A percentile compares a stretch with the other conserved stretches of the same genome.
Evolutionary conservation across 257 asterid genomes (phyloP).

Genomic region (Solanum tarapatanum): DNA sequence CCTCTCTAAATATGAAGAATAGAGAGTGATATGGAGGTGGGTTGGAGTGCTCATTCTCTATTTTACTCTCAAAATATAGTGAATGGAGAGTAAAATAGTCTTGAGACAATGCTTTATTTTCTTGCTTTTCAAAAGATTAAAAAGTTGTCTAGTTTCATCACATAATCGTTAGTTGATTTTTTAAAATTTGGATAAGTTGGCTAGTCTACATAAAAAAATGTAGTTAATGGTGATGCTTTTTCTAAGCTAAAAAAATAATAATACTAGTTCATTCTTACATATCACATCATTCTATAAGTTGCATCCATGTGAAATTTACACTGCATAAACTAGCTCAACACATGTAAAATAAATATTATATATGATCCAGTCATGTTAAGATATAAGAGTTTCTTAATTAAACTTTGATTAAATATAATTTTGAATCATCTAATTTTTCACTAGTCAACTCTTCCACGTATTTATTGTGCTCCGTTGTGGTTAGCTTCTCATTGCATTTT

Average conservation of each 20-base stretch:
- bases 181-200: background rate
- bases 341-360: background rate
- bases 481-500: background rate
- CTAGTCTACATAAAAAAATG: background rate
- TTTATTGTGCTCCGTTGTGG: background rate
- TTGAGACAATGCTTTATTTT: background rate
- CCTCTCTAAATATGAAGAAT: too few species aligned
- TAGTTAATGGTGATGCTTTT: background rate
- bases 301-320: too few species aligned
- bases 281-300: too few species aligned
- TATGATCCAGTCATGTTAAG: background rate
- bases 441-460: too few species aligned
- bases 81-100: too few species aligned
- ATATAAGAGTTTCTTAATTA: too few species aligned
- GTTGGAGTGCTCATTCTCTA: too few species aligned
- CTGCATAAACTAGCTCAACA: background rate
- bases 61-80: too few species aligned
- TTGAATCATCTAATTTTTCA: background rate
- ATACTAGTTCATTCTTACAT: background rate
- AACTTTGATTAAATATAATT: too few species aligned
- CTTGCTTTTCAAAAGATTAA: background rate
- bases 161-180: background rate
- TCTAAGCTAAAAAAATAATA: background rate
- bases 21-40: too few species aligned
- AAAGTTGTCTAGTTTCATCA: background rate